Evolutionary conservation across 495 filamentous ascomycete species (phyloP).

Genomic region (Sabuloglossum arenarium): DNA sequence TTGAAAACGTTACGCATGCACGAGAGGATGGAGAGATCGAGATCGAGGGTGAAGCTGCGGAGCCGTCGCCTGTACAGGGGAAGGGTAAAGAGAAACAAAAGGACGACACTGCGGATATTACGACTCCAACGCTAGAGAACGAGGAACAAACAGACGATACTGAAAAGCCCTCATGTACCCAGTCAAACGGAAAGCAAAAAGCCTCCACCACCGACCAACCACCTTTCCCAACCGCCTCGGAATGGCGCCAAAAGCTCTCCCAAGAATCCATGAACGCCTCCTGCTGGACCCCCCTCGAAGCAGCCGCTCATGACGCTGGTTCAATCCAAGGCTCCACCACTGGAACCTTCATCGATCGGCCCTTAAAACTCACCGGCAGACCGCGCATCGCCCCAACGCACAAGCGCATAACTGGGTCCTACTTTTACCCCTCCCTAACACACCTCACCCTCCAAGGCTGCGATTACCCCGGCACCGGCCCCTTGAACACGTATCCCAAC

Average conservation of each 20-base stretch:
- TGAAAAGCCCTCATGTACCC: background rate
- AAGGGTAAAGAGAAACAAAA: background rate
- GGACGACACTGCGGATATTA: background rate
- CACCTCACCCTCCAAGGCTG: background rate
- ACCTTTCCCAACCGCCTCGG: background rate
- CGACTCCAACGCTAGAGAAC: background rate
- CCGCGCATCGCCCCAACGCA: background rate
- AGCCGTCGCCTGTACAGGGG: background rate
- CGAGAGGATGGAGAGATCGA: background rate
- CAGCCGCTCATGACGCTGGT: background rate
- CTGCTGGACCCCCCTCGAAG: background rate
- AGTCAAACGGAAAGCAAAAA: background rate
- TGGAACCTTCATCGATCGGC: background rate
- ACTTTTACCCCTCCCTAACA: background rate
- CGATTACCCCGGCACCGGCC: background rate
- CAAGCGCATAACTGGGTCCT: background rate
- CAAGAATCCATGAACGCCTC: background rate
- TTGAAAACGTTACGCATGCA: background rate
- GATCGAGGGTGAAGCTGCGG: background rate
- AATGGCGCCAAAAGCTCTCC: background rate
- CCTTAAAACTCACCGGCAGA: background rate
- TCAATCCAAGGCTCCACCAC: background rate
- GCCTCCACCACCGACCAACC: background rate
- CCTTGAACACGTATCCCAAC: too few species aligned
- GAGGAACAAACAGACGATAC: background rate